phyloP scores from a whole-genome alignment of 2,329 filamentous ascomycete genomes.

The Nannizzia gypsea region DNA sequence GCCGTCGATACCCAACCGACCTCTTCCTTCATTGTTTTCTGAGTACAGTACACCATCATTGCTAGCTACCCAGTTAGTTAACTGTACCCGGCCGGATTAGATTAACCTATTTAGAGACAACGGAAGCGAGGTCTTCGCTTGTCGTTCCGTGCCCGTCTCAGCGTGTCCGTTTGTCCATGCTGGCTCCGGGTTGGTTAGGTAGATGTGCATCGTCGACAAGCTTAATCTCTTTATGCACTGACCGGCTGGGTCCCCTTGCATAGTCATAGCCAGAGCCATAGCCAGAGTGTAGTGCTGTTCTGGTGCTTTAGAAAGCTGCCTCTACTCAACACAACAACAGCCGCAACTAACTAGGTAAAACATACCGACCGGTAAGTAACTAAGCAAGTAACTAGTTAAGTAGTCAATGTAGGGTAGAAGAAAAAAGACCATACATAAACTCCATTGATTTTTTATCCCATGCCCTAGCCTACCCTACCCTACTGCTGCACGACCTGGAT shows the following conservation, averaged over 20 bases:
- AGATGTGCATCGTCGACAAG: background rate
- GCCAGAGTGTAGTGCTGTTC: too few relatives aligned
- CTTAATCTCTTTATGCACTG: background rate
- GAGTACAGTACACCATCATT: too few relatives aligned
- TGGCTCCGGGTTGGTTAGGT: background rate
- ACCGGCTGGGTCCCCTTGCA: background rate
- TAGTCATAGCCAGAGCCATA: background rate
- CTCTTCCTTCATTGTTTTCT: too few relatives aligned
- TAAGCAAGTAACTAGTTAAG: too few relatives aligned
- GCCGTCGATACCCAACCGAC: background rate
- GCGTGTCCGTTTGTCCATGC: too few relatives aligned
- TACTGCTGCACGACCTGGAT: slow-evolving; percentile 30
- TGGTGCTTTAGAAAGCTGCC: too few relatives aligned
- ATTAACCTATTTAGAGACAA: too few relatives aligned
- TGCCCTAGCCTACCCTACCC: background rate
- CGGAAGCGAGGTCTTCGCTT: background rate
- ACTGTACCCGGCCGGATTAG: too few relatives aligned
- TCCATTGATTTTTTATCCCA: background rate
- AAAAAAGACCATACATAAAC: background rate
- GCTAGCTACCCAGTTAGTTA: too few relatives aligned
- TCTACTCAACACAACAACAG: too few relatives aligned
- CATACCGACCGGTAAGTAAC: background rate
- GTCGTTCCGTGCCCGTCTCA: too few relatives aligned
- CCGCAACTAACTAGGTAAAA: too few relatives aligned
- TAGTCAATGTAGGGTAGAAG: background rate